Base-by-base conservation (phyloP, 2,329 filamentous ascomycete species). In the Eurotiales sp. region DNA sequence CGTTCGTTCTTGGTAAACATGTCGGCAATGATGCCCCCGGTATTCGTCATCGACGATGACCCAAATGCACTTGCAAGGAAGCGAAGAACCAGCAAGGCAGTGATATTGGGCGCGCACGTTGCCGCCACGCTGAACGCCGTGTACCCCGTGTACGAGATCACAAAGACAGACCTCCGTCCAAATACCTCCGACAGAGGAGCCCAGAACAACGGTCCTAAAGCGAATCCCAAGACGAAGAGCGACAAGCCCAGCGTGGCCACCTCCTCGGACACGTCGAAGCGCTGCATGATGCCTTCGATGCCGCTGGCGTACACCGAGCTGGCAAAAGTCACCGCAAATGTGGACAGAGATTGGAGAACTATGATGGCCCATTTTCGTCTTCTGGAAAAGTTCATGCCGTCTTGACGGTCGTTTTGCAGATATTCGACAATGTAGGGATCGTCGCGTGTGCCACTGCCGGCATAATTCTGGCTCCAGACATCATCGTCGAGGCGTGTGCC, bases 151-250 rank as follows among this genome's bases (percentile, higher is more conserved):
- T 36, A 46, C 11, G 43, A 34, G 30, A 46, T 36, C 7, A 25
- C 23, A 15, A 36, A 46, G 11, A 46, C 36, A 19, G n/a, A 46
- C 14, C 43, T 29, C 34, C 30, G 43, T 29, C 43, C 83, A 52
- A 79, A 80, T 53, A 86, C 82, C 62, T 88, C 85, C 39, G 80
- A 85, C 3, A 87, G 62, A 0, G 85, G 85, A 0, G 82, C 84
- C 74, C 83, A 86, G 11, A 85, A 65, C 8, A 85, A 65, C 0
- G 81, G 81, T 0, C 82, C 82, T 2, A 77, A 74, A 17, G 84
- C 79, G 60, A 85, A 87, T 6, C 83, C 83, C 39, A 86, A 72
- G 7, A 87, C 71, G 56, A 82, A 87, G 15, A 83, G 73, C 0
- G 83, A 84, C 29, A 85, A 82, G 7, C 82, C 83, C 1, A 87